phyloP scores from a whole-genome alignment of 2,329 filamentous ascomycete species.

The Diaporthe ilicicola region DNA sequence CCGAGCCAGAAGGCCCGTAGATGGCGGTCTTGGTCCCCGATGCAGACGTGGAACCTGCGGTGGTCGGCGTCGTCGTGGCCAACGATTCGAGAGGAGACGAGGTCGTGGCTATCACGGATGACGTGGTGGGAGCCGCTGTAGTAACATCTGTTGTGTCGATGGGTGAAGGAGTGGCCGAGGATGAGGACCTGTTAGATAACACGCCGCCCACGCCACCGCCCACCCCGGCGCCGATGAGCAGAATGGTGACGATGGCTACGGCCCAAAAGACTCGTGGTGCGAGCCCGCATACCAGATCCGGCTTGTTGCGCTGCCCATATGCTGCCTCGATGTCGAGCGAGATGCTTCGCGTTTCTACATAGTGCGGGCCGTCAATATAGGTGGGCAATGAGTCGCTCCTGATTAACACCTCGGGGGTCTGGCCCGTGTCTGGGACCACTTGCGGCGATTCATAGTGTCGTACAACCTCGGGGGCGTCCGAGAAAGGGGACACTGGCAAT shows the following conservation, averaged over 20 bases:
- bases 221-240: not conserved
- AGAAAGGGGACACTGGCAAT: not conserved
- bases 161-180: not conserved
- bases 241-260: not conserved
- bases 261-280: not conserved
- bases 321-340: not conserved
- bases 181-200: not conserved
- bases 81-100: not conserved
- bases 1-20: not conserved
- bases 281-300: not conserved
- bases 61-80: not conserved
- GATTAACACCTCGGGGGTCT: not conserved
- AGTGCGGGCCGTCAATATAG: not conserved
- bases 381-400: not conserved
- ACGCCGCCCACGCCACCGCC: not conserved
- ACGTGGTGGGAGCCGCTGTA: not conserved
- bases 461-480: not conserved
- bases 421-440: not conserved
- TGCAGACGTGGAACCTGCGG: not conserved
- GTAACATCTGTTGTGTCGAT: not conserved
- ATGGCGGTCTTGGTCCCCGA: not conserved
- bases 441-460: not conserved
- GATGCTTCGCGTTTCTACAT: not conserved
- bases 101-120: not conserved
- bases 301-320: not conserved